phyloP scores from a whole-genome alignment of 2,329 filamentous ascomycete genomes.

The Calonectria montana region DNA sequence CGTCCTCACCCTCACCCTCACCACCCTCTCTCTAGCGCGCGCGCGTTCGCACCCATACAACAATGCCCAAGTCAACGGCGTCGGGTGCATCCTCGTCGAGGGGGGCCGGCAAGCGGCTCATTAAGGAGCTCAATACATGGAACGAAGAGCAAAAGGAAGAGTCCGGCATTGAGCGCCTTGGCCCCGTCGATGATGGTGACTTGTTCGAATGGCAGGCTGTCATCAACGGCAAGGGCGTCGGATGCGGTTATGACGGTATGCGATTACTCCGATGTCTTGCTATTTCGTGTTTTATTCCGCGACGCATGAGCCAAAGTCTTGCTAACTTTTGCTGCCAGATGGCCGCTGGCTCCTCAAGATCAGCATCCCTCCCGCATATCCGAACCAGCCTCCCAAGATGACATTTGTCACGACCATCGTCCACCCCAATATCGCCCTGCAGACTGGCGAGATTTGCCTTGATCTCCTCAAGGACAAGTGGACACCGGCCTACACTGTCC shows the following conservation, averaged over 20 bases:
- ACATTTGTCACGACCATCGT: constrained; percentile 86
- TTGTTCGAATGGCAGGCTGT: constrained; percentile 70
- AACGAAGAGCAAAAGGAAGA: constrained; percentile 60
- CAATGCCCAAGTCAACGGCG: constrained; percentile 29
- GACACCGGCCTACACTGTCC: constrained; percentile 87
- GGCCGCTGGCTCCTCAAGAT: constrained; percentile 89
- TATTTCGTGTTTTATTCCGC: not conserved
- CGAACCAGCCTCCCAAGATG: constrained; percentile 80
- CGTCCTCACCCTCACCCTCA: not conserved
- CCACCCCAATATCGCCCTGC: constrained; percentile 80
- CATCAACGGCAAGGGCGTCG: constrained; percentile 68
- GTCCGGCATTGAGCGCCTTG: constrained; percentile 68
- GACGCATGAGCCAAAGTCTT: not conserved
- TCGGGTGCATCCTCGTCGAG: constrained; percentile 49
- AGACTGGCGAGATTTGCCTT: constrained; percentile 91
- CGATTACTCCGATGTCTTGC: constrained; percentile 13
- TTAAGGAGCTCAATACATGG: constrained; percentile 69
- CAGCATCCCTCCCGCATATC: constrained; percentile 81
- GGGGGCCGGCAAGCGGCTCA: constrained; percentile 65
- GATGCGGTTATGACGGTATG: constrained; percentile 67
- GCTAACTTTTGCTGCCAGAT: constrained; percentile 48
- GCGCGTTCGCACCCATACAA: not conserved
- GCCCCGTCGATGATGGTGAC: constrained; percentile 64
- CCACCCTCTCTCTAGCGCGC: not conserved
- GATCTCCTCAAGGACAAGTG: constrained; percentile 84